A percentile compares a stretch with the other conserved stretches of the same genome.
Conservation (phyloP, 2,329 filamentous ascomycete species). For the Pseudogymnoascus sp. region DNA sequence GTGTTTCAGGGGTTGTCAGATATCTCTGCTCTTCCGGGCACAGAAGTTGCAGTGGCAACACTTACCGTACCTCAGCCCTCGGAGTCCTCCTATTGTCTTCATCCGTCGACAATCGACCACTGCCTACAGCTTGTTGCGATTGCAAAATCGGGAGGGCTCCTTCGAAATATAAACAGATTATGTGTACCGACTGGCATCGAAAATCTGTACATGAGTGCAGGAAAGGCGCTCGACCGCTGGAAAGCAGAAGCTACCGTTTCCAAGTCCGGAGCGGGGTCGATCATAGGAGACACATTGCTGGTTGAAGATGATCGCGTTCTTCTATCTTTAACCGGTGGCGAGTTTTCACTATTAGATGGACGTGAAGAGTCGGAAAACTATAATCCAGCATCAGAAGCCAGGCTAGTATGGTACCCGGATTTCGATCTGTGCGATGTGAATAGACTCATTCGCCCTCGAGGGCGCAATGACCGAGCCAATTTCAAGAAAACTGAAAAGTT, state of each 20-base stretch:
- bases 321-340: background rate
- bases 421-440: slow-evolving; percentile 11
- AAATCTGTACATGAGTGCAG: background rate
- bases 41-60: background rate
- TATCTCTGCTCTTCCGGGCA: slow-evolving; percentile 8
- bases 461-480: slow-evolving; percentile 1
- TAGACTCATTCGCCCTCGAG: slow-evolving; percentile 9
- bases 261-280: background rate
- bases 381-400: slow-evolving; percentile 12
- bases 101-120: slow-evolving; percentile 16
- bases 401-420: slow-evolving; percentile 16
- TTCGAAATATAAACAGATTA: slow-evolving; percentile 13
- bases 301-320: background rate
- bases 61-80: background rate
- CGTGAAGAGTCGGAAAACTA: background rate
- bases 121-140: slow-evolving; percentile 14
- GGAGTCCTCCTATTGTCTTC: slow-evolving; percentile 14
- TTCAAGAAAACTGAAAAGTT: slow-evolving; percentile 13
- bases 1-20: slow-evolving; percentile 19
- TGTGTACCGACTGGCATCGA: slow-evolving; percentile 16
- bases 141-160: slow-evolving; percentile 12
- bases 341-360: slow-evolving; percentile 11
- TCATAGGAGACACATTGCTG: background rate
- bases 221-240: background rate
- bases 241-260: background rate